Evolutionary conservation across 2,329 filamentous ascomycete species (phyloP).

Genomic region (Trichoderma breve): DNA sequence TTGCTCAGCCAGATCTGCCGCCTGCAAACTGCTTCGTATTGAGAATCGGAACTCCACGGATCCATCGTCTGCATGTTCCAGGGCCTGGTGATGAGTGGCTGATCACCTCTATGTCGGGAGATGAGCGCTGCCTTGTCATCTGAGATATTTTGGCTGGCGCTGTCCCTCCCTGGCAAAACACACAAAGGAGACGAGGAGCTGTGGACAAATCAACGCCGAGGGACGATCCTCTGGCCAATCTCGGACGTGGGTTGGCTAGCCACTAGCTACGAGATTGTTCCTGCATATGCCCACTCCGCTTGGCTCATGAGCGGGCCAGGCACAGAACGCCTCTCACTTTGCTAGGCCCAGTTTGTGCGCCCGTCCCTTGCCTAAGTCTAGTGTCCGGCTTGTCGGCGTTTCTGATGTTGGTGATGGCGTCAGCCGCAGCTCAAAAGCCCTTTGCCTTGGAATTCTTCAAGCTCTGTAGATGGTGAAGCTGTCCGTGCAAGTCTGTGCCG

Average conservation of each 20-base stretch:
- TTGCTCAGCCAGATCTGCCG: neutral
- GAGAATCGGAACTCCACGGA: conserved; percentile 1
- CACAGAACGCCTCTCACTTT: conserved; percentile 9
- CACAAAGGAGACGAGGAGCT: neutral
- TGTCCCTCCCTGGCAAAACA: neutral
- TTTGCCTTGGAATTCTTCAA: neutral
- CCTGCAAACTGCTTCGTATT: neutral
- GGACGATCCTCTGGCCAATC: conserved; percentile 22
- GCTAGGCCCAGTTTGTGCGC: conserved; percentile 2
- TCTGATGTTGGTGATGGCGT: conserved; percentile 13
- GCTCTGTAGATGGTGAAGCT: neutral
- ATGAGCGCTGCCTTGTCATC: conserved; percentile 25
- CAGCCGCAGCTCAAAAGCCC: neutral
- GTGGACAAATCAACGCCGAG: conserved; percentile 7
- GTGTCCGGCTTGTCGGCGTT: conserved; percentile 15
- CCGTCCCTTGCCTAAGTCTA: conserved; percentile 2
- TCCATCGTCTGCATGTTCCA: neutral
- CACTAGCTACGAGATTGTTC: conserved; percentile 31
- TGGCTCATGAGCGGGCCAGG: conserved; percentile 10
- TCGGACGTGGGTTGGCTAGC: conserved; percentile 23
- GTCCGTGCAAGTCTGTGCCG: neutral
- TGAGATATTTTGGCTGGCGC: conserved; percentile 7
- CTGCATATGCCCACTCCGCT: conserved; percentile 31
- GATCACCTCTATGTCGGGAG: conserved; percentile 23
- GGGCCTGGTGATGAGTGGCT: conserved; percentile 17